Conservation (phyloP, 177 flowering plant species). For the Tripterygium wilfordii region DNA sequence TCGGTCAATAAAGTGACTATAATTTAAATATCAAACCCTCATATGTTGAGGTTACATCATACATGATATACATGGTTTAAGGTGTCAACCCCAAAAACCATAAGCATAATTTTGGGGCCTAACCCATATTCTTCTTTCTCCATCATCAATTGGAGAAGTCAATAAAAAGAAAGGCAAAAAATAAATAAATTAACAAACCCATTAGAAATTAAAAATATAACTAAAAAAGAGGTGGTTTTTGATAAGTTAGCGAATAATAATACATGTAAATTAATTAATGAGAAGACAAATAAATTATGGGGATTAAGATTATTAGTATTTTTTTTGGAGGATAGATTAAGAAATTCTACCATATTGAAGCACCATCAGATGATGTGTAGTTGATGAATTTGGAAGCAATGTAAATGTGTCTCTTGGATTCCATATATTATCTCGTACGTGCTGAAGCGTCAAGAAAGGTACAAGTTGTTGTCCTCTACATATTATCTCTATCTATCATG, state of each 20-base stretch:
- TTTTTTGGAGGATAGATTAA: too few species aligned
- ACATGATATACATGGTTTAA: too few species aligned
- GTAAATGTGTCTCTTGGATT: conserved; percentile 37
- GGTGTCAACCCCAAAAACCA: conserved; percentile 9
- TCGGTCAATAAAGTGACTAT: too few species aligned
- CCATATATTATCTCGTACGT: conserved; percentile 78
- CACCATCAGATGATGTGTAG: conserved; percentile 65
- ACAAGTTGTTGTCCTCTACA: conserved; percentile 65
- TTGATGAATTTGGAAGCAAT: conserved; percentile 45
- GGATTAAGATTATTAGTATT: too few species aligned
- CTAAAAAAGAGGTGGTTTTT: background rate
- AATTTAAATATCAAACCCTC: too few species aligned
- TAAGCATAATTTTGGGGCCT: conserved; percentile 9
- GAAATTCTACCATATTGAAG: conserved; percentile 49
- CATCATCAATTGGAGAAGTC: conserved; percentile 15
- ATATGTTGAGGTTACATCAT: too few species aligned
- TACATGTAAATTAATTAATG: too few species aligned
- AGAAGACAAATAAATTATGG: too few species aligned
- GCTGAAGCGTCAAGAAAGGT: conserved; percentile 63
- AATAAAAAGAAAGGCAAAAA: conserved; percentile 3
- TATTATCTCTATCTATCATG: conserved; percentile 77
- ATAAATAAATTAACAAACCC: conserved; percentile 2
- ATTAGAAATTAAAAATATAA: background rate
- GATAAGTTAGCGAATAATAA: conserved; percentile 10
- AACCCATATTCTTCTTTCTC: conserved; percentile 9